Percentiles rank a stretch among this genome's conserved stretches.
These are phyloP conservation scores for Didymella keratinophila DNA, from an alignment of 2,329 filamentous ascomycete species.

Conservation along the genomic window DNA sequence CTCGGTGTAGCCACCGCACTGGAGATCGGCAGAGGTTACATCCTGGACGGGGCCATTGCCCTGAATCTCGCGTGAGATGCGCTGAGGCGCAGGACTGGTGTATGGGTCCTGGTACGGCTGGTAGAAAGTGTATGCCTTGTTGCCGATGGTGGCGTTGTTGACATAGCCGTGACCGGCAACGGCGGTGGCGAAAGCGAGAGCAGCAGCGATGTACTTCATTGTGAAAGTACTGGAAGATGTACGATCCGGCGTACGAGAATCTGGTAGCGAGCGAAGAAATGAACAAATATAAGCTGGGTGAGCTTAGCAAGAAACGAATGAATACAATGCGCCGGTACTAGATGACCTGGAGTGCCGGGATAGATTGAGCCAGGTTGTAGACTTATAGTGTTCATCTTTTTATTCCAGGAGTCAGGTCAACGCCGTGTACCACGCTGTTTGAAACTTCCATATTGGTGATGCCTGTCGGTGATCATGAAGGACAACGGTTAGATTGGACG, in stretches of 20 bases:
- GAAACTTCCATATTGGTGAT: slow-evolving; percentile 32
- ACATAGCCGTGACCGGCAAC: slow-evolving; percentile 49
- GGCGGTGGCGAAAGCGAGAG: slow-evolving; percentile 38
- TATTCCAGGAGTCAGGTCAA: slow-evolving; percentile 28
- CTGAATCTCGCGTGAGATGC: slow-evolving; percentile 65
- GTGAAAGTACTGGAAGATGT: slow-evolving; percentile 21
- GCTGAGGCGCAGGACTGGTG: slow-evolving; percentile 50
- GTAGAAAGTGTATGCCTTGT: slow-evolving; percentile 45
- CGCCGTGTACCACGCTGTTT: slow-evolving; percentile 27
- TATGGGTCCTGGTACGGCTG: slow-evolving; percentile 49
- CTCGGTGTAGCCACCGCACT: slow-evolving; percentile 63
- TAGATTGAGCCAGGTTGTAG: slow-evolving; percentile 27
- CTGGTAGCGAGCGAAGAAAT: slow-evolving; percentile 18
- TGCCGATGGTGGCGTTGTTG: slow-evolving; percentile 46
- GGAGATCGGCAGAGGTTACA: slow-evolving; percentile 61
- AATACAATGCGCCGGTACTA: slow-evolving; percentile 30
- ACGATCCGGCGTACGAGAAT: slow-evolving; percentile 20
- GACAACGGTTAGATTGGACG: slow-evolving; percentile 42
- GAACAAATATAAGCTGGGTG: slow-evolving; percentile 24
- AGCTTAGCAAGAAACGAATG: slow-evolving; percentile 27
- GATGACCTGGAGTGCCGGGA: slow-evolving; percentile 27
- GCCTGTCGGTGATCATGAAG: slow-evolving; percentile 37
- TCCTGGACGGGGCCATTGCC: slow-evolving; percentile 67
- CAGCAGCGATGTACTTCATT: slow-evolving; percentile 46
- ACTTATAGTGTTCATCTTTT: slow-evolving; percentile 33